Evolutionary conservation across 345 rosid genomes (phyloP), one percentile per base, ranked within the genome.

Genomic region (Aegle marmelos): DNA sequence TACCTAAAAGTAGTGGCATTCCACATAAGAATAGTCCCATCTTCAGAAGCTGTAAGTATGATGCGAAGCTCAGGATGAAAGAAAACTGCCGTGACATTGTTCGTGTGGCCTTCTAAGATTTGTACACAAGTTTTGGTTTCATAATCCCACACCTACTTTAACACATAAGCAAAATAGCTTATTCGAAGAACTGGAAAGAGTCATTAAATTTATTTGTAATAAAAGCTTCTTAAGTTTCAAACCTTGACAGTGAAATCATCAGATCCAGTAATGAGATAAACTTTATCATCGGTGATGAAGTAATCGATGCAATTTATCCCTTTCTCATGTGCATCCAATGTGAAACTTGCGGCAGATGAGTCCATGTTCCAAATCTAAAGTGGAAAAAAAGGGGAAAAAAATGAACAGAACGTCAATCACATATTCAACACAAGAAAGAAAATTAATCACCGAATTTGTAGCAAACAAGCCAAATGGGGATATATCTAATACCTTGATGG

Each of bases 241-340:
- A 95, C 98, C 95, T 93, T 95, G 48, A 94, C 98, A 73, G 96
- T 88, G 80, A 83, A 94, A 87, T 93, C 98, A 82, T 95, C 97
- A 70, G 98, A 93, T 68, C 98, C 98, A 75, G 93, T 90, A 71
- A 95, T 88, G 22, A 95, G 85, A 82, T 84, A 92, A 28, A 88
- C 88, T 74, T 93, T 92, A 84, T 92, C 94, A 77, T 89, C 92
- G 61, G 86, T 90, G 63, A 88, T 85, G 72, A 91, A 92, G 91
- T 93, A 91, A 78, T 95, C 93, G 27, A 92, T 86, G 82, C 93
- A 95, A 56, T 95, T 93, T 14, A 95, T 90, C 73, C 99, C 99
- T 85, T 95, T 91, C 81, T 84, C 81, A 83, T 95, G 98, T 57
- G 91, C 98, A 69, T 93, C 94, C 87, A 90, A 80, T 13, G 98